Evolutionary conservation across 1,284 basidiomycete species (phyloP).

Genomic region (Ustilago nuda): DNA sequence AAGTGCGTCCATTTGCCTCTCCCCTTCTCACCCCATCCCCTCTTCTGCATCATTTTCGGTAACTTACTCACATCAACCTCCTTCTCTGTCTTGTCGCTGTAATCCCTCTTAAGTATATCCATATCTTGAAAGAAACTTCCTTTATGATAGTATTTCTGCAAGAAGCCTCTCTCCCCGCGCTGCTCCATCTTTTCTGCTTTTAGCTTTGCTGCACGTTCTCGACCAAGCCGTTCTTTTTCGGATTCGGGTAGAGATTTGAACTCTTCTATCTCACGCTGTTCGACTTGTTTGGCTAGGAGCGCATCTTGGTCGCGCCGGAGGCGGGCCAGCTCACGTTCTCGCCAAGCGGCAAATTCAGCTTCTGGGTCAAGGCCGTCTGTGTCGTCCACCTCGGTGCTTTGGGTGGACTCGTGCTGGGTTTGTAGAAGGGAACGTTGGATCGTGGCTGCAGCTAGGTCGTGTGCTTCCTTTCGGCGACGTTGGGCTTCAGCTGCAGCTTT

Average conservation of each 20-base stretch:
- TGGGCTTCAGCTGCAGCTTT: slow-evolving; percentile 78
- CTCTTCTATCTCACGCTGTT: slow-evolving; percentile 88
- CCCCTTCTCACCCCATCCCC: slow-evolving; percentile 92
- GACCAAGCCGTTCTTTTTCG: slow-evolving; percentile 73
- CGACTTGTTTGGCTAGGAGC: slow-evolving; percentile 79
- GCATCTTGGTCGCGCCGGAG: slow-evolving; percentile 92
- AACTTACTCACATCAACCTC: slow-evolving; percentile 83
- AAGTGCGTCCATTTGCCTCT: slow-evolving; percentile 85
- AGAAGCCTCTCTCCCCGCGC: slow-evolving; percentile 87
- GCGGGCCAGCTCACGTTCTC: slow-evolving; percentile 87
- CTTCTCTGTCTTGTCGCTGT: slow-evolving; percentile 85
- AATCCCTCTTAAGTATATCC: slow-evolving; percentile 89
- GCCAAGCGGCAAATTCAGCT: slow-evolving; percentile 95
- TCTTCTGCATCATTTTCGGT: slow-evolving; percentile 96
- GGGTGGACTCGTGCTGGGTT: slow-evolving; percentile 83
- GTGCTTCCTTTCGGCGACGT: slow-evolving; percentile 79
- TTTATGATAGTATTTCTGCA: slow-evolving; percentile 99
- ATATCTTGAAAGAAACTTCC: slow-evolving; percentile 95
- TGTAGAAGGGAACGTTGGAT: slow-evolving; percentile 84
- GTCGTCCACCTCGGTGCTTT: slow-evolving; percentile 87
- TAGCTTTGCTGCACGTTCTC: slow-evolving; percentile 20
- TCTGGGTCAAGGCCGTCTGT: slow-evolving; percentile 91
- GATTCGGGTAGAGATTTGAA: slow-evolving; percentile 91
- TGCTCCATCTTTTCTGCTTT: slow-evolving; percentile 70
- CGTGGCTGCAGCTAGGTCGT: slow-evolving; percentile 86